A percentile compares a stretch with the other conserved stretches of the same genome.
Evolutionary conservation across 2,329 filamentous ascomycete genomes (phyloP).

Genomic region (Nemania abortiva): DNA sequence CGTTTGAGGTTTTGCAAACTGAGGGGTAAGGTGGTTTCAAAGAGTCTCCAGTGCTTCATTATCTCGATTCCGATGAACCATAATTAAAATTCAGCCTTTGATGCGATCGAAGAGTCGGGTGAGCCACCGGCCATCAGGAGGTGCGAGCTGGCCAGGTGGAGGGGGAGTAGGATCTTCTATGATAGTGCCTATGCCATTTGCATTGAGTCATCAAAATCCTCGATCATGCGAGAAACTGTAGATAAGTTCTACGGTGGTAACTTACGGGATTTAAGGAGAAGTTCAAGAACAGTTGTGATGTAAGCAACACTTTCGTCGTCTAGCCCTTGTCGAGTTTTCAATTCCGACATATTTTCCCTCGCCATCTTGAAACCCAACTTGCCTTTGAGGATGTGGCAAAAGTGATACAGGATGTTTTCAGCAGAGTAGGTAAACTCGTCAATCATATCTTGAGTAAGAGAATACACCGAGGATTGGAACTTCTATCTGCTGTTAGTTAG

Average conservation of each 20-base stretch:
- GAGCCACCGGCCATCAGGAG: not conserved
- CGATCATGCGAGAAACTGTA: not conserved
- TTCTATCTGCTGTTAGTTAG: not conserved
- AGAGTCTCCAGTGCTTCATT: not conserved
- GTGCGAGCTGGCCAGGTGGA: not conserved
- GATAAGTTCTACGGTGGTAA: not conserved
- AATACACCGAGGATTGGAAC: not conserved
- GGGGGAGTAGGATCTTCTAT: not conserved
- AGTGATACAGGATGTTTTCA: not conserved
- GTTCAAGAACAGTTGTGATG: not conserved
- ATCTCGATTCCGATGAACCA: not conserved
- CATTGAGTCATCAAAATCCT: not conserved
- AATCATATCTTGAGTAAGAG: slow-evolving; percentile 1
- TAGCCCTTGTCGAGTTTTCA: not conserved
- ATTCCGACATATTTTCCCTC: slow-evolving; percentile 1
- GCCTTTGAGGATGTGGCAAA: not conserved
- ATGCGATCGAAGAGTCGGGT: not conserved
- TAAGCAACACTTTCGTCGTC: not conserved
- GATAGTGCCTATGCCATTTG: not conserved
- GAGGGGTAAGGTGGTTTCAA: too few relatives aligned
- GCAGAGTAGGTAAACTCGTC: slow-evolving; percentile 2
- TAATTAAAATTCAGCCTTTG: not conserved
- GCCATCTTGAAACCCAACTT: not conserved
- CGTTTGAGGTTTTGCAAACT: too few relatives aligned
- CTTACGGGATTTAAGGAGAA: not conserved